Evolutionary conservation across 2,329 filamentous ascomycete species (phyloP).

Genomic region (Alternaria longipes): DNA sequence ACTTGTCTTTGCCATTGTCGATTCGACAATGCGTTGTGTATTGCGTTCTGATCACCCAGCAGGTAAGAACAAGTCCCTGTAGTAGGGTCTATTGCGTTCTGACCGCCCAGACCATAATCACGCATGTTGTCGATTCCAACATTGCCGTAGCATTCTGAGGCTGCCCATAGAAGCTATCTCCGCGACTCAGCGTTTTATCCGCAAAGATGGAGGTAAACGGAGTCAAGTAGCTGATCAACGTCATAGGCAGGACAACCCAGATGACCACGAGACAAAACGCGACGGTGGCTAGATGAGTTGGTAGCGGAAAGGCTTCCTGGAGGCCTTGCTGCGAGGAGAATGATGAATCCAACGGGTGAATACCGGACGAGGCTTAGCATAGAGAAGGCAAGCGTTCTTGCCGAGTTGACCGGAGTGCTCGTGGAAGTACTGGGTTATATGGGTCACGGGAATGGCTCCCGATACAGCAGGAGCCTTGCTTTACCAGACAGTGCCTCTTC

Average conservation of each 20-base stretch:
- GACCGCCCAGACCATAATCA: too few relatives aligned
- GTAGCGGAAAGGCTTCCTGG: neutral
- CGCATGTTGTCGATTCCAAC: too few relatives aligned
- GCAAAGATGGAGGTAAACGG: constrained; percentile 16
- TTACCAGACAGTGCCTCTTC: neutral
- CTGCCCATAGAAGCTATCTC: constrained; percentile 6
- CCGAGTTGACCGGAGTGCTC: constrained; percentile 12
- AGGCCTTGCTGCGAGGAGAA: neutral
- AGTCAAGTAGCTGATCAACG: constrained; percentile 20
- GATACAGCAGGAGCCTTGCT: neutral
- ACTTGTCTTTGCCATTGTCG: constrained; percentile 17
- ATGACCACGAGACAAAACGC: constrained; percentile 14
- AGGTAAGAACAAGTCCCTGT: neutral
- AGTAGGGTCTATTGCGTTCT: too few relatives aligned
- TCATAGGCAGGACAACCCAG: constrained; percentile 21
- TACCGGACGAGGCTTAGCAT: neutral
- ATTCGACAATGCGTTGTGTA: neutral
- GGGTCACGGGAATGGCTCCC: constrained; percentile 23
- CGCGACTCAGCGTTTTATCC: constrained; percentile 24
- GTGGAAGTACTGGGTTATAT: constrained; percentile 31
- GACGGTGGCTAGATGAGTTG: neutral
- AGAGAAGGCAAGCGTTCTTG: neutral
- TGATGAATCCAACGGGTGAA: neutral
- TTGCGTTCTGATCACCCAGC: neutral
- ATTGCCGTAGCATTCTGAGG: constrained; percentile 26